phyloP scores from a whole-genome alignment of 805 yeast genomes.

The Candida odintsovae region DNA sequence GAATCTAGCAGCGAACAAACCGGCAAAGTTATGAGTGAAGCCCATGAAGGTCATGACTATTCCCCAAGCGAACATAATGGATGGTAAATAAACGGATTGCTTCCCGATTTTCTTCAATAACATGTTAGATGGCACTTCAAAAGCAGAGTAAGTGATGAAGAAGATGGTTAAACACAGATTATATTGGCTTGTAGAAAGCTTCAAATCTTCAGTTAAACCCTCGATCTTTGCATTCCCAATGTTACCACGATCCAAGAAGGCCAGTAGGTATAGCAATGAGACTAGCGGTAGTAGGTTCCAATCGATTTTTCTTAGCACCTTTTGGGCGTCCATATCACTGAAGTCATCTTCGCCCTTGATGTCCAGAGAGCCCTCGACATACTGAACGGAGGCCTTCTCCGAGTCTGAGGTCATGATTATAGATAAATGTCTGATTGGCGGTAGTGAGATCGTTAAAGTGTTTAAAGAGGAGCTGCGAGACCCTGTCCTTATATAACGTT shows the following conservation, averaged over 20 bases:
- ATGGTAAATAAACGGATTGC: slow-evolving; percentile 10
- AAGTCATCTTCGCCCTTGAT: background rate
- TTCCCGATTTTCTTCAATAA: slow-evolving; percentile 14
- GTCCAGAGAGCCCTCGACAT: background rate
- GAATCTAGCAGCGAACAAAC: slow-evolving; percentile 42
- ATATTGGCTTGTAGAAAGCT: slow-evolving; percentile 9
- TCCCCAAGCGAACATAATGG: slow-evolving; percentile 25
- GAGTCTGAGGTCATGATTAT: background rate
- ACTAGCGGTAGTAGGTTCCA: slow-evolving; percentile 11
- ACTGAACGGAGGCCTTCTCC: background rate
- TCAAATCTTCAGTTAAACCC: slow-evolving; percentile 8
- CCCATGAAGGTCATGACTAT: slow-evolving; percentile 20
- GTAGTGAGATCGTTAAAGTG: too few species aligned
- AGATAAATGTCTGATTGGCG: too few species aligned
- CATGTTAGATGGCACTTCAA: slow-evolving; percentile 16
- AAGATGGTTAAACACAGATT: slow-evolving; percentile 10
- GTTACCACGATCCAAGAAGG: slow-evolving; percentile 14
- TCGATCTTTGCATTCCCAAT: slow-evolving; percentile 9
- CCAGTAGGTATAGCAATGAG: slow-evolving; percentile 10
- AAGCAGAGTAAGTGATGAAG: slow-evolving; percentile 14
- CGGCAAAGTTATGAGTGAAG: slow-evolving; percentile 38
- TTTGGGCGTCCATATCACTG: background rate
- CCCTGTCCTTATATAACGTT: too few species aligned
- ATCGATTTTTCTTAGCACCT: slow-evolving; percentile 12
- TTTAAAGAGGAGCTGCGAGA: too few species aligned